phyloP scores from a whole-genome alignment of 441 rosid genomes.

The Melastoma candidum region DNA sequence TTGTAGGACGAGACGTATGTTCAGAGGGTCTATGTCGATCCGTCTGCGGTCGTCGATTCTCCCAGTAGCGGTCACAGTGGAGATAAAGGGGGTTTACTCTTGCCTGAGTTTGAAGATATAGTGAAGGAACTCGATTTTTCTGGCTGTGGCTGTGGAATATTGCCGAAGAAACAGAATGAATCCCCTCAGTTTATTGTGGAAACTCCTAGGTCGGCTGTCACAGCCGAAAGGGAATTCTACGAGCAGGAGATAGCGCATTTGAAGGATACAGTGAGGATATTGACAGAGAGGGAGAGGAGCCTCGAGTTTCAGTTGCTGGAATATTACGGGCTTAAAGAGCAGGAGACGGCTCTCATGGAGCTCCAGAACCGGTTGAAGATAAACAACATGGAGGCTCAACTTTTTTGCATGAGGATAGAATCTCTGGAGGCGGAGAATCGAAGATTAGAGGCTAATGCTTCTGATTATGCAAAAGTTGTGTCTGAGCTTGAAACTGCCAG shows the following conservation, averaged over 20 bases:
- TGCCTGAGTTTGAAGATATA: constrained; percentile 45
- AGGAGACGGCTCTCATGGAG: constrained; percentile 57
- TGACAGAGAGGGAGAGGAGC: constrained; percentile 60
- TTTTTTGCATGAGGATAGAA: constrained; percentile 55
- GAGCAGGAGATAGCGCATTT: constrained; percentile 56
- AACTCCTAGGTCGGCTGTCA: constrained; percentile 26
- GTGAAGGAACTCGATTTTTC: constrained; percentile 32
- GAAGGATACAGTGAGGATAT: constrained; percentile 38
- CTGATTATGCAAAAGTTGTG: constrained; percentile 36
- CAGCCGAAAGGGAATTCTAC: constrained; percentile 33
- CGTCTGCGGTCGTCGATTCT: constrained; percentile 21
- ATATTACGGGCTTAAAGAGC: constrained; percentile 84
- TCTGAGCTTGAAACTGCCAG: constrained; percentile 54
- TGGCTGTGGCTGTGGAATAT: constrained; percentile 11
- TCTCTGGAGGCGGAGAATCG: constrained; percentile 56
- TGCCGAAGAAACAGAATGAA: constrained; percentile 24
- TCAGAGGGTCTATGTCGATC: constrained; percentile 21
- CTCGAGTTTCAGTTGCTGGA: constrained; percentile 70
- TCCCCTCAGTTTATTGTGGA: constrained; percentile 27
- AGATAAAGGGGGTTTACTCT: constrained; percentile 40
- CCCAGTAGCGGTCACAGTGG: constrained; percentile 24
- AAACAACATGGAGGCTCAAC: constrained; percentile 62
- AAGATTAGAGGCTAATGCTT: constrained; percentile 46
- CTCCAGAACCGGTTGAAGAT: constrained; percentile 68
- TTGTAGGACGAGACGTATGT: constrained; percentile 24